phyloP scores from a whole-genome alignment of 2,329 filamentous ascomycete genomes.

The Dactylellina cionopaga region DNA sequence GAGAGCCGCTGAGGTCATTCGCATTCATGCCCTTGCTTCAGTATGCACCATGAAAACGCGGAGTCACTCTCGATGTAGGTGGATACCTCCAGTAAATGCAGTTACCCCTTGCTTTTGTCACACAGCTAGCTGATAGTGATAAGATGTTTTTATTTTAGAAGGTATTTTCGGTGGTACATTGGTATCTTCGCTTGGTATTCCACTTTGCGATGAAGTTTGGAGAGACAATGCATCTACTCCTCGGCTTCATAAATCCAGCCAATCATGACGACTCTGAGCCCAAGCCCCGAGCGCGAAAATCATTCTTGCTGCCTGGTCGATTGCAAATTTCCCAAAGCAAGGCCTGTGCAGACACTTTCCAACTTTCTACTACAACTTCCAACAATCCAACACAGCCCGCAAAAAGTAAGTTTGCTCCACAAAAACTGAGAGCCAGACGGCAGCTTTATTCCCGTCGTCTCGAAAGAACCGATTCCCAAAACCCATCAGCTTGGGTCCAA shows the following conservation, averaged over 20 bases:
- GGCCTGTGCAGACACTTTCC: slow-evolving; percentile 6
- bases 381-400: slow-evolving; percentile 44
- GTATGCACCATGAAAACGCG: slow-evolving; percentile 13
- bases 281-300: slow-evolving; percentile 4
- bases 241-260: slow-evolving; percentile 41
- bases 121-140: slow-evolving; percentile 22
- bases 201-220: no score
- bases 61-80: slow-evolving; percentile 17
- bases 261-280: slow-evolving; percentile 14
- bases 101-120: slow-evolving; percentile 14
- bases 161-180: not conserved
- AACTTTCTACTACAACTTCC: slow-evolving; percentile 22
- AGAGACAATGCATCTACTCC: not conserved
- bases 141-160: not conserved
- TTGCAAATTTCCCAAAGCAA: slow-evolving; percentile 5
- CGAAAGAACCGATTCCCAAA: slow-evolving; percentile 24
- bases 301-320: slow-evolving; percentile 14
- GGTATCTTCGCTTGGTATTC: not conserved
- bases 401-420: slow-evolving; percentile 15
- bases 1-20: slow-evolving; percentile 52
- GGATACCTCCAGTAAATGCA: slow-evolving; percentile 19
- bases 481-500: slow-evolving; percentile 31
- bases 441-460: not conserved
- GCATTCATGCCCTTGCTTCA: slow-evolving; percentile 44
- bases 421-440: slow-evolving; percentile 17